These are phyloP conservation scores for Russula earlei DNA, from an alignment of 768 basidiomycete genomes.

Conservation along the genomic window DNA sequence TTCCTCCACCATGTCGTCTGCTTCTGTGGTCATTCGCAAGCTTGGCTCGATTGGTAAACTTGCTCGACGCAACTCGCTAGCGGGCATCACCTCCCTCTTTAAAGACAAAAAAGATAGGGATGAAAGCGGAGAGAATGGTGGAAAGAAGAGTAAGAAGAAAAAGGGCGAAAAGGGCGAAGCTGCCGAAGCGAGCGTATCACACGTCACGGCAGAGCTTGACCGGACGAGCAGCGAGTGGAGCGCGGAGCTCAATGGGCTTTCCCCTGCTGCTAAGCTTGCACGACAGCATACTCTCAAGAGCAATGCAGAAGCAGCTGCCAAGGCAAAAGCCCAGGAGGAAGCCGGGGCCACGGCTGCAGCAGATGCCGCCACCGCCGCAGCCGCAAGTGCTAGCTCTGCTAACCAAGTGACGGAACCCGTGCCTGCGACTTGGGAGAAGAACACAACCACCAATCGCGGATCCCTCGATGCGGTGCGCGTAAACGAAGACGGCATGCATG, in stretches of 20 bases:
- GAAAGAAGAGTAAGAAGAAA: conserved; percentile 41
- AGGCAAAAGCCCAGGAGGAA: conserved; percentile 48
- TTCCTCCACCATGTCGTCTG: conserved; percentile 87
- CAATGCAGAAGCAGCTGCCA: conserved; percentile 70
- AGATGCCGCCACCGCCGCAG: conserved; percentile 21
- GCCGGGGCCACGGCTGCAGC: conserved; percentile 29
- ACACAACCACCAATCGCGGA: conserved; percentile 54
- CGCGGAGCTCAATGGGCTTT: conserved; percentile 59
- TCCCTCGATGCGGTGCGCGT: conserved; percentile 37
- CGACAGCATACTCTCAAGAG: conserved; percentile 87
- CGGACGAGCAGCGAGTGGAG: conserved; percentile 52
- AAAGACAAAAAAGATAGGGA: conserved; percentile 69
- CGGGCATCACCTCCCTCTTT: conserved; percentile 88
- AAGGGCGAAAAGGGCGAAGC: conserved; percentile 55
- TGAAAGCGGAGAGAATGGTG: conserved; percentile 23
- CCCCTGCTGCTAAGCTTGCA: conserved; percentile 84
- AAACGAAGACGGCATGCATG: conserved; percentile 56
- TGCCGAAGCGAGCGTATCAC: conserved; percentile 64
- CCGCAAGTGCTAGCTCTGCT: conserved; percentile 23
- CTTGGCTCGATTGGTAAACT: conserved; percentile 86
- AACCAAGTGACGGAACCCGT: conserved; percentile 26
- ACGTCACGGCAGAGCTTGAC: conserved; percentile 80
- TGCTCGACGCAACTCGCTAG: conserved; percentile 78
- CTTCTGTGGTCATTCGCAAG: conserved; percentile 94
- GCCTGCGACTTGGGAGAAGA: conserved; percentile 72